Conservation (phyloP, 2,329 filamentous ascomycete species). For the Dactylonectria estremocensis region DNA sequence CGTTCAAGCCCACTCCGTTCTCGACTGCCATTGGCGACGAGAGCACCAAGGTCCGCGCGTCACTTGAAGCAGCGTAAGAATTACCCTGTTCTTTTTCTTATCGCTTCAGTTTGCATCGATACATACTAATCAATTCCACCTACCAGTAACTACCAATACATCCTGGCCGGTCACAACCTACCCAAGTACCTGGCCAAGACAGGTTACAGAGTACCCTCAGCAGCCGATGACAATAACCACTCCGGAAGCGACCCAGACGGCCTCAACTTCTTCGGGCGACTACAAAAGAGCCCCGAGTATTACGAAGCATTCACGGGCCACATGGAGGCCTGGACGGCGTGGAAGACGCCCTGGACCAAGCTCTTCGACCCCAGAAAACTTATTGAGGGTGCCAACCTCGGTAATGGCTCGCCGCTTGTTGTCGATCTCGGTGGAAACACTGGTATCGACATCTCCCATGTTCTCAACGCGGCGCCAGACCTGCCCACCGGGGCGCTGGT, state of each 20-base stretch:
- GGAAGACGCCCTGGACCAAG: constrained; percentile 43
- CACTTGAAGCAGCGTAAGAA: constrained; percentile 34
- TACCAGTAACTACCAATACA: constrained; percentile 39
- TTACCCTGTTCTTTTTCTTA: accelerated
- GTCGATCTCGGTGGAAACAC: constrained; percentile 41
- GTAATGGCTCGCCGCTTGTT: constrained; percentile 26
- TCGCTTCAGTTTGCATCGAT: accelerated
- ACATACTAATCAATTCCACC: neutral
- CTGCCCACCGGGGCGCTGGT: constrained; percentile 22
- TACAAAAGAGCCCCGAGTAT: constrained; percentile 38
- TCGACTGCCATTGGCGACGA: constrained; percentile 38
- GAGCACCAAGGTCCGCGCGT: constrained; percentile 37
- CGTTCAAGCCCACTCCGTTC: constrained; percentile 35
- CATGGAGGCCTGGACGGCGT: constrained; percentile 39
- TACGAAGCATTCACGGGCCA: constrained; percentile 38
- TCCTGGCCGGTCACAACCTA: constrained; percentile 33
- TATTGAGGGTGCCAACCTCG: constrained; percentile 19
- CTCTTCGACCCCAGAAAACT: constrained; percentile 34
- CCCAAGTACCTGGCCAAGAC: constrained; percentile 38
- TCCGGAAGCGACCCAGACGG: constrained; percentile 28
- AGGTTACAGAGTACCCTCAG: constrained; percentile 28
- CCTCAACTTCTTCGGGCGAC: constrained; percentile 36
- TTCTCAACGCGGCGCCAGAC: constrained; percentile 25
- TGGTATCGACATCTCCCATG: constrained; percentile 33
- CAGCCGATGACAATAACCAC: constrained; percentile 31